phyloP scores from a whole-genome alignment of 148 eudicot species.

The Rhododendron kiyosumense region DNA sequence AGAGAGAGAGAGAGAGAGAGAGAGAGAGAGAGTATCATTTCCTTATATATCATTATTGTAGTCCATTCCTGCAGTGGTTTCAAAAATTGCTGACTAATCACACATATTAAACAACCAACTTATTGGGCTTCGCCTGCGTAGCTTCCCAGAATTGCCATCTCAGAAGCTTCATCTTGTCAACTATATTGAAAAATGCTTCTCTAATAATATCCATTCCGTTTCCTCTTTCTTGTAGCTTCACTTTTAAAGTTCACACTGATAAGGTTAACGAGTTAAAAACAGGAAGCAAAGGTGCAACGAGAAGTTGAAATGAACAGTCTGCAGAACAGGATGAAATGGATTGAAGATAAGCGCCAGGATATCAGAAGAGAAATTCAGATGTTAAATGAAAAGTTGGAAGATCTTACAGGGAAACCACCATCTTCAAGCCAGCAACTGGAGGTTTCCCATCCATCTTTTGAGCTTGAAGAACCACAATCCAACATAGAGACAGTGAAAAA shows the following conservation, averaged over 20 bases:
- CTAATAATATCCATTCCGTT: neutral
- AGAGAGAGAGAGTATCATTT: neutral
- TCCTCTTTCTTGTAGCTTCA: neutral
- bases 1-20: neutral
- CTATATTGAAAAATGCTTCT: neutral
- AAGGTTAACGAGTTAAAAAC: neutral
- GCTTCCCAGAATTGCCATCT: neutral
- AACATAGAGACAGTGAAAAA: neutral
- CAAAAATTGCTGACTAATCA: neutral
- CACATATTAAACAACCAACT: neutral
- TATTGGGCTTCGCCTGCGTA: neutral
- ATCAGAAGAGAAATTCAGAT: conserved; percentile 12
- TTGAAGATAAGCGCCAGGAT: conserved; percentile 15
- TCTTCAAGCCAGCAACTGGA: conserved; percentile 15
- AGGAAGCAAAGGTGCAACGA: neutral
- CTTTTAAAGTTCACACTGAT: neutral
- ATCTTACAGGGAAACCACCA: conserved; percentile 2
- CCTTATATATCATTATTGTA: neutral
- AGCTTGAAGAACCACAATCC: neutral
- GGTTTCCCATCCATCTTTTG: conserved; percentile 3
- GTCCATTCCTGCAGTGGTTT: neutral
- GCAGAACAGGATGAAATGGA: conserved; percentile 16
- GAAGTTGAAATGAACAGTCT: conserved; percentile 9
- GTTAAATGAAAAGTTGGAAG: conserved; percentile 16
- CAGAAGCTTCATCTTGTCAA: neutral